Evolutionary conservation across 495 filamentous ascomycete species (phyloP), one percentile per base, ranked within the genome.

Genomic region (Evernia prunastri): DNA sequence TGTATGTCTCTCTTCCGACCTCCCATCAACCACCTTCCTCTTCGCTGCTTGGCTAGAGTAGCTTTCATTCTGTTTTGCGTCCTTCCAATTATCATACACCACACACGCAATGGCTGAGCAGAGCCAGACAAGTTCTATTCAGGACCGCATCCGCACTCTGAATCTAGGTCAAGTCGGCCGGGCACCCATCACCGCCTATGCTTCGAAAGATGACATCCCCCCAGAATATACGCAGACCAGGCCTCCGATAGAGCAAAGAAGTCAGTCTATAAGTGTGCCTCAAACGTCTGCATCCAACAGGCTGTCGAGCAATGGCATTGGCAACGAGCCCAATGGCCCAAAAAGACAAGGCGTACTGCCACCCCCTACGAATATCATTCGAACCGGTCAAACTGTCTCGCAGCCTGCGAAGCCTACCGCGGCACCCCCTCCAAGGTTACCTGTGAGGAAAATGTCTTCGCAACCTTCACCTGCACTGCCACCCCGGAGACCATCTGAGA

Each of bases 101-200:
- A n/a, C 59, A 59, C 33, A 42, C 59, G 36, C 61, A 29, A 74
- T 75, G 74, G 70, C 75, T 59, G 69, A 72, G 56, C 78, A 80
- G 60, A 64, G 75, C 18, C 78, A 77, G 65, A 69, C 78, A 27
- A 69, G 75, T 37, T 84, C 84, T 8, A 83, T 87, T 61, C 78
- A 81, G 68, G 74, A 80, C 56, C 82, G 85, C 57, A 86, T 88
- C 63, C 82, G 82, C 53, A 77, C 81, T 29, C 72, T 87, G 53
- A 86, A 86, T 66, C 76, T 82, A 60, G 76, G 80, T 42, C 79
- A 87, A 64, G 73, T 84, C 53, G 80, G 81, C 35, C 74, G 76
- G 25, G 70, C 71, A 23, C 71, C 75, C 33, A 72, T 73, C 45
- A 72, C 58, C 17, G 64, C 68, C 69, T 40, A 71, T 67, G 37